A percentile compares a stretch with the other conserved stretches of the same genome.
Conservation (phyloP, 2,329 filamentous ascomycete species). For the Trichoderma sp. region DNA sequence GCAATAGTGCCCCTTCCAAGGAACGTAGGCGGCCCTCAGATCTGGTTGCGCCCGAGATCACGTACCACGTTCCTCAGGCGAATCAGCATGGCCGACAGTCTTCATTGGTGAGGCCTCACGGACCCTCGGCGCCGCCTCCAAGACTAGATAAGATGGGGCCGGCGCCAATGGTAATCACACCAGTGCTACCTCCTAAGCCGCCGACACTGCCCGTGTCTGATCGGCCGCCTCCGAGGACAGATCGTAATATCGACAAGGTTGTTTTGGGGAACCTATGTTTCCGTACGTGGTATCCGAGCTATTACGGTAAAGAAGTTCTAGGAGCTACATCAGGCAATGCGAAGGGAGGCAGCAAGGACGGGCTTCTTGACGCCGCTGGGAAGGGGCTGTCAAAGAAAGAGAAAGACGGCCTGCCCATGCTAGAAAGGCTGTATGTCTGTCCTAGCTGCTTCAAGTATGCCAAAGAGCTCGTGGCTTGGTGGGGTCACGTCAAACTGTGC, state of each 20-base stretch:
- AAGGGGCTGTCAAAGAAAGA: slow-evolving; percentile 35
- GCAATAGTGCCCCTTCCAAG: slow-evolving; percentile 21
- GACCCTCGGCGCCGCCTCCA: slow-evolving; percentile 34
- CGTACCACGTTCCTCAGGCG: slow-evolving; percentile 40
- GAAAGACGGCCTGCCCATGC: slow-evolving; percentile 43
- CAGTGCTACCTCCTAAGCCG: slow-evolving; percentile 33
- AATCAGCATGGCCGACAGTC: slow-evolving; percentile 30
- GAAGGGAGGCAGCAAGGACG: slow-evolving; percentile 29
- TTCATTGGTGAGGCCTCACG: slow-evolving; percentile 36
- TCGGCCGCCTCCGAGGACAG: slow-evolving; percentile 43
- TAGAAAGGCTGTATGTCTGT: slow-evolving; percentile 79
- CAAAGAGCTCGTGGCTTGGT: slow-evolving; percentile 58
- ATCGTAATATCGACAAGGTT: slow-evolving; percentile 83
- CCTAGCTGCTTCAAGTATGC: slow-evolving; percentile 94
- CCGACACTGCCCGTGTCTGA: slow-evolving; percentile 29
- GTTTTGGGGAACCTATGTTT: slow-evolving; percentile 82
- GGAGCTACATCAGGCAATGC: slow-evolving; percentile 45
- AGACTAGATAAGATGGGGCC: slow-evolving; percentile 31
- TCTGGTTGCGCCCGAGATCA: slow-evolving; percentile 42
- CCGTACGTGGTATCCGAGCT: slow-evolving; percentile 89
- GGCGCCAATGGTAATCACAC: slow-evolving; percentile 21
- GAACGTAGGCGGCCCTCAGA: slow-evolving; percentile 34
- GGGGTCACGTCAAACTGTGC: slow-evolving; percentile 58
- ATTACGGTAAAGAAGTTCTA: slow-evolving; percentile 73
- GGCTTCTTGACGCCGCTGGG: slow-evolving; percentile 30